These are phyloP conservation scores for Luffa acutangula DNA, from an alignment of 306 rosid genomes.

Conservation along the genomic window DNA sequence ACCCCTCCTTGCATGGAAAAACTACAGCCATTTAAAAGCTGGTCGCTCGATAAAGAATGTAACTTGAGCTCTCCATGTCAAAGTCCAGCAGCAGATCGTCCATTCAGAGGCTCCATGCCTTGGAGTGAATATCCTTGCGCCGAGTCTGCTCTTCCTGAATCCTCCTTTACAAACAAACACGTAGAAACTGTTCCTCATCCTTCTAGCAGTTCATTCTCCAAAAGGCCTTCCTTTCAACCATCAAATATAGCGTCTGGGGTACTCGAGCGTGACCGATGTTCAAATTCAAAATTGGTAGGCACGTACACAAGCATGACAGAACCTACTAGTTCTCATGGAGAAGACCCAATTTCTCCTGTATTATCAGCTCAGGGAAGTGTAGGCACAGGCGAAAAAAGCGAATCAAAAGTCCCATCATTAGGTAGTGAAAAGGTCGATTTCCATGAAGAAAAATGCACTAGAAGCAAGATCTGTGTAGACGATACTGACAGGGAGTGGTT, in stretches of 20 bases:
- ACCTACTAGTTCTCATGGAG: conserved; percentile 26
- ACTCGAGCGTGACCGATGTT: conserved; percentile 21
- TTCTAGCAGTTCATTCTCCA: conserved; percentile 31
- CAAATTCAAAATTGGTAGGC: conserved; percentile 24
- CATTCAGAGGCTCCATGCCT: conserved; percentile 26
- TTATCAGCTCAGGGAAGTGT: conserved; percentile 44
- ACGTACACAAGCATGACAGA: conserved; percentile 15
- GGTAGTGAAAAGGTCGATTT: conserved; percentile 19
- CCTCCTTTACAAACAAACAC: conserved; percentile 29
- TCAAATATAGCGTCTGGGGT: conserved; percentile 21
- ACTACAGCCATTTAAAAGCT: conserved; percentile 20
- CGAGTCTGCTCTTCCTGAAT: conserved; percentile 20
- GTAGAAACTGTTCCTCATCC: conserved; percentile 24
- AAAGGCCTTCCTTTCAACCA: conserved; percentile 27
- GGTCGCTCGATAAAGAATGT: conserved; percentile 40
- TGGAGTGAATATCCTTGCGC: conserved; percentile 37
- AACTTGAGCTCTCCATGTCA: conserved; percentile 28
- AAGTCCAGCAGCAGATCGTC: conserved; percentile 31
- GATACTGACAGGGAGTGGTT: not conserved
- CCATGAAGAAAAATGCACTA: conserved; percentile 26
- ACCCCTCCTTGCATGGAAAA: conserved; percentile 31
- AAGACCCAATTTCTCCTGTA: conserved; percentile 34
- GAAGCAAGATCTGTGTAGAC: conserved; percentile 22
- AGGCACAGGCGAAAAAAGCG: conserved; percentile 29
- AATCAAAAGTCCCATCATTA: conserved; percentile 19